Evolutionary conservation across 2,329 filamentous ascomycete species (phyloP).

Genomic region (Pleoardoris graminearum): DNA sequence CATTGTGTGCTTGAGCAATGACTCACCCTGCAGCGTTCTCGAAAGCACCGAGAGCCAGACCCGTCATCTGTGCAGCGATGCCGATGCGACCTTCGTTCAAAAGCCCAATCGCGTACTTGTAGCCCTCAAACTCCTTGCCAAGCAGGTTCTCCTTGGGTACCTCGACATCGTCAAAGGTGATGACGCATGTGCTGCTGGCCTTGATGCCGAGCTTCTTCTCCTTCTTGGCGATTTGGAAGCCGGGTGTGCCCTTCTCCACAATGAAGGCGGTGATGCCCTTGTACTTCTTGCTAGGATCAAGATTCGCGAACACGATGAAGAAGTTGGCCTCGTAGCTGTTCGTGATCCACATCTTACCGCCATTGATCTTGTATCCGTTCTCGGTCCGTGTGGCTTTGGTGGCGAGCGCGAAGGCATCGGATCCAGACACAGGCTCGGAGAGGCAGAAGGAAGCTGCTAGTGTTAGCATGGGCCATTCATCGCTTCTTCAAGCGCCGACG

Average conservation of each 20-base stretch:
- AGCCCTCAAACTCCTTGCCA: conserved; percentile 86
- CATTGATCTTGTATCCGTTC: conserved; percentile 82
- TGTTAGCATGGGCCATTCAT: background rate
- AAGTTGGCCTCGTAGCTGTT: conserved; percentile 92
- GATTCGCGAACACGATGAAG: conserved; percentile 97
- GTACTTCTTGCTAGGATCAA: conserved; percentile 90
- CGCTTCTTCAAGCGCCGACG: background rate
- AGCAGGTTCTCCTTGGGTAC: conserved; percentile 86
- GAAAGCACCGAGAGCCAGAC: conserved; percentile 89
- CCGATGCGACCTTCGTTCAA: conserved; percentile 97
- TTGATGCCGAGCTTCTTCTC: conserved; percentile 99
- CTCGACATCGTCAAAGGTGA: conserved; percentile 96
- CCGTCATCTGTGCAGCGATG: conserved; percentile 98
- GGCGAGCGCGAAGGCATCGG: conserved; percentile 91
- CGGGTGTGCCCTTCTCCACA: conserved; percentile 84
- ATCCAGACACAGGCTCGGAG: conserved; percentile 89
- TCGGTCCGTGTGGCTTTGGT: conserved; percentile 86
- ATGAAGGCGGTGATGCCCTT: conserved; percentile 96
- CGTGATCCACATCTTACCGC: conserved; percentile 99
- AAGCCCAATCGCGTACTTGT: conserved; percentile 95
- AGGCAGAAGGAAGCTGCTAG: conserved; percentile 77
- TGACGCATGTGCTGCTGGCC: conserved; percentile 92
- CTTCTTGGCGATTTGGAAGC: conserved; percentile 97
- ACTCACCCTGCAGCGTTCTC: conserved; percentile 83
- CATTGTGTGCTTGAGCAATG: background rate